Evolutionary conservation across 1,284 basidiomycete genomes (phyloP).

Genomic region (Trichosporon inkin): DNA sequence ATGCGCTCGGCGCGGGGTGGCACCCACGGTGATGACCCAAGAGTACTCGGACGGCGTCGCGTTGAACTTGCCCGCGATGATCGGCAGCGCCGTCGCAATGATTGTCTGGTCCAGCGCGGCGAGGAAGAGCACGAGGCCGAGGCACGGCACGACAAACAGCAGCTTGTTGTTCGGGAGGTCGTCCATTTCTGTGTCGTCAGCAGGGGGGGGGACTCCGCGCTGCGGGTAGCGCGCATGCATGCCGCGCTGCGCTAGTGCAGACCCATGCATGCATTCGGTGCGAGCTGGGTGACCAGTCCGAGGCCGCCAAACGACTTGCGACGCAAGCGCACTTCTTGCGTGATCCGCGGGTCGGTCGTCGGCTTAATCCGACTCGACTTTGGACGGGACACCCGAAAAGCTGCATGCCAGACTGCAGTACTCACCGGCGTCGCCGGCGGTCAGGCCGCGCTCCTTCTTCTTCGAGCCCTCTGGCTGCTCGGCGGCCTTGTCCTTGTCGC

Average conservation of each 20-base stretch:
- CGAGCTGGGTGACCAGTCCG: neutral
- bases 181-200: slow-evolving; percentile 30
- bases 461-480: slow-evolving; percentile 1
- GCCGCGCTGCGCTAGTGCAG: neutral
- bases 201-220: neutral
- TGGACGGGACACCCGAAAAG: too few species aligned
- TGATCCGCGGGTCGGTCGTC: too few species aligned
- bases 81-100: slow-evolving; percentile 38
- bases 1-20: neutral
- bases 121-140: slow-evolving; percentile 43
- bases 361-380: too few species aligned
- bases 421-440: slow-evolving; percentile 22
- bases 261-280: too few species aligned
- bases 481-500: neutral
- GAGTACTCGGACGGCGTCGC: slow-evolving; percentile 36
- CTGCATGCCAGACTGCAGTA: neutral
- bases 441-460: slow-evolving; percentile 18
- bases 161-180: slow-evolving; percentile 35
- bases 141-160: slow-evolving; percentile 36
- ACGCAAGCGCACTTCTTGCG: too few species aligned
- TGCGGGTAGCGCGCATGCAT: too few species aligned
- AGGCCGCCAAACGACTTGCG: neutral
- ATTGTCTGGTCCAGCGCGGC: slow-evolving; percentile 45
- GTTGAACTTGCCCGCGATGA: slow-evolving; percentile 31
- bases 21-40: slow-evolving; percentile 36